A percentile compares a stretch with the other conserved stretches of the same genome.
These are phyloP conservation scores for Phytophthora parvispora DNA, from an alignment of 352 stramenopile genomes.

Conservation along the genomic window DNA sequence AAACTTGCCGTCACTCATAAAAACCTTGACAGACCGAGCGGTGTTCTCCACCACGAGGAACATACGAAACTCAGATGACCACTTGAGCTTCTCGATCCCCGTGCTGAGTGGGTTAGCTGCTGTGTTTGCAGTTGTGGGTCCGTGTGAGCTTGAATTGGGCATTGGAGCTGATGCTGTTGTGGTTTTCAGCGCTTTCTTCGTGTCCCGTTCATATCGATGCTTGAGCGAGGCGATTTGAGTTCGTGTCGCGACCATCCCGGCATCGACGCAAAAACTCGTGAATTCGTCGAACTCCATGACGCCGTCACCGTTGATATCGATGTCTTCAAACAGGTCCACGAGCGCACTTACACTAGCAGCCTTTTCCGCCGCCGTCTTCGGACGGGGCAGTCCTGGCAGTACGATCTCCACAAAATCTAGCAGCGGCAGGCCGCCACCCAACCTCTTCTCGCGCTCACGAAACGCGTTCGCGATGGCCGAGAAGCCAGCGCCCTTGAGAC, in stretches of 20 bases:
- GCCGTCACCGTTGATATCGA: slow-evolving; percentile 91
- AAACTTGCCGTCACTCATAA: slow-evolving; percentile 60
- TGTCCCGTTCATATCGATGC: slow-evolving; percentile 77
- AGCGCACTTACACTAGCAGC: slow-evolving; percentile 63
- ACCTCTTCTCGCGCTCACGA: slow-evolving; percentile 63
- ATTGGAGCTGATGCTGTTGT: neutral
- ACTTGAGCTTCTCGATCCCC: slow-evolving; percentile 78
- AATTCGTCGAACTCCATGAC: slow-evolving; percentile 91
- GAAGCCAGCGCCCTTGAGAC: slow-evolving; percentile 78
- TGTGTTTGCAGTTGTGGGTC: slow-evolving; percentile 3
- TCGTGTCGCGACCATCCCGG: slow-evolving; percentile 82
- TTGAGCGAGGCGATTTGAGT: slow-evolving; percentile 57
- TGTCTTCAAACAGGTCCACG: slow-evolving; percentile 87
- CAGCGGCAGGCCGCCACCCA: slow-evolving; percentile 71
- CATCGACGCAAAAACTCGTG: slow-evolving; percentile 89
- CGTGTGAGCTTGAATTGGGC: neutral
- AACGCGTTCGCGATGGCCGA: slow-evolving; percentile 85
- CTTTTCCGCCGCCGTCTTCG: slow-evolving; percentile 59
- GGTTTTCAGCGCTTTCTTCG: slow-evolving; percentile 68
- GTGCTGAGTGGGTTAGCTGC: slow-evolving; percentile 45
- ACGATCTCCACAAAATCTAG: slow-evolving; percentile 88
- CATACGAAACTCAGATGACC: slow-evolving; percentile 64
- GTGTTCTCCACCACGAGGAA: slow-evolving; percentile 78
- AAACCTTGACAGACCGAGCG: slow-evolving; percentile 79
- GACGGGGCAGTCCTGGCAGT: slow-evolving; percentile 58